Conservation (phyloP, 2,329 filamentous ascomycete species). For the Fusarium decemcellulare region DNA sequence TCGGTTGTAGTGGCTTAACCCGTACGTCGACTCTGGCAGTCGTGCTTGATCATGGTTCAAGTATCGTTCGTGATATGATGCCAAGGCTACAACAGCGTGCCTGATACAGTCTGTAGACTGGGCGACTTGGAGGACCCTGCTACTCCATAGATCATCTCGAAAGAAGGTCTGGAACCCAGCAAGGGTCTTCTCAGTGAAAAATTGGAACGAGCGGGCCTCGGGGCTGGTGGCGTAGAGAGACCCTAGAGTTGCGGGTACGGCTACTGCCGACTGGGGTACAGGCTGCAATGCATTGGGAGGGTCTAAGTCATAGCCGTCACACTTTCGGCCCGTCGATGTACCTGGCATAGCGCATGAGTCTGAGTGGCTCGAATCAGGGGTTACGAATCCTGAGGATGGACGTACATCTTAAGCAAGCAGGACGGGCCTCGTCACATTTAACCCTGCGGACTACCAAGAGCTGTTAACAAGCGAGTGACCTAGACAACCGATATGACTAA, state of each 20-base stretch:
- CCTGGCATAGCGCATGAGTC: not conserved
- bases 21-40: conserved; percentile 1
- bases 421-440: conserved; percentile 26
- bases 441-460: conserved; percentile 21
- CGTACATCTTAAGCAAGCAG: conserved; percentile 21
- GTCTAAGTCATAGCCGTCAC: conserved; percentile 14
- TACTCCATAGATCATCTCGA: conserved; percentile 25
- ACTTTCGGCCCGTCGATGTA: conserved; percentile 29
- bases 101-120: conserved; percentile 15
- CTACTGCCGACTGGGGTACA: not conserved
- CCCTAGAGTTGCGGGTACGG: not conserved
- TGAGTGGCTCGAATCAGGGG: not conserved
- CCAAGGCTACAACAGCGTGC: conserved; percentile 17
- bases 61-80: conserved; percentile 24
- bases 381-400: not conserved
- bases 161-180: conserved; percentile 32
- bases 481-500: not conserved
- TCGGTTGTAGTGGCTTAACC: conserved; percentile 26
- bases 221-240: not conserved
- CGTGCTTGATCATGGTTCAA: conserved; percentile 8
- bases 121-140: conserved; percentile 18
- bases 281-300: not conserved
- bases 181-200: conserved; percentile 32
- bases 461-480: rapidly evolving
- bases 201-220: conserved; percentile 24